Conservation (phyloP, 345 rosid genomes). For the Passiflora organensis region DNA sequence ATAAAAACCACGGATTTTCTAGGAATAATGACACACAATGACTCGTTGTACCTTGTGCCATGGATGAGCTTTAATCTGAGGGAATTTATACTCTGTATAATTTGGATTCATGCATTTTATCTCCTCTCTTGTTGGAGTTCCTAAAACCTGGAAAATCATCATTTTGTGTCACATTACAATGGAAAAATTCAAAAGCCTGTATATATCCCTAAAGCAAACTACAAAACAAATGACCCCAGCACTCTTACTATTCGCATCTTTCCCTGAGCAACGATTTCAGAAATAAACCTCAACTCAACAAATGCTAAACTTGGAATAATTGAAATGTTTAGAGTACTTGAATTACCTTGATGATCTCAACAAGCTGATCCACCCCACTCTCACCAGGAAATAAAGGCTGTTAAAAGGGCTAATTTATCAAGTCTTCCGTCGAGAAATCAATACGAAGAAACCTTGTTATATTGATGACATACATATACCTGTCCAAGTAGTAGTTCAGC, state of each 20-base stretch:
- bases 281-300: too few relatives aligned
- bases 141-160: slow-evolving; percentile 65
- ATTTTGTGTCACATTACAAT: background rate
- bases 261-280: too few relatives aligned
- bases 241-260: too few relatives aligned
- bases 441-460: slow-evolving; percentile 1
- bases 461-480: slow-evolving; percentile 28
- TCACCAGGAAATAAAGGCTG: slow-evolving; percentile 98
- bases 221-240: too few relatives aligned
- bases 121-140: slow-evolving; percentile 98
- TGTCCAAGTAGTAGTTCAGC: slow-evolving; percentile 93
- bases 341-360: slow-evolving; percentile 94
- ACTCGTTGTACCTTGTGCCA: slow-evolving; percentile 82
- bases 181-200: too few relatives aligned
- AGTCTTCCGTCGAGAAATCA: too few relatives aligned
- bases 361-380: slow-evolving; percentile 96
- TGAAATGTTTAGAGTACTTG: background rate
- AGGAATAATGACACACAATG: too few relatives aligned
- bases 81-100: slow-evolving; percentile 90
- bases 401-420: too few relatives aligned
- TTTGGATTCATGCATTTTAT: slow-evolving; percentile 98
- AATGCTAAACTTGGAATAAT: too few relatives aligned
- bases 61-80: slow-evolving; percentile 98
- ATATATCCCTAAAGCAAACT: too few relatives aligned
- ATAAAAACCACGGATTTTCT: too few relatives aligned